These are phyloP conservation scores for Lentinus tigrinus DNA, from an alignment of 768 basidiomycete genomes.

Conservation along the genomic window DNA sequence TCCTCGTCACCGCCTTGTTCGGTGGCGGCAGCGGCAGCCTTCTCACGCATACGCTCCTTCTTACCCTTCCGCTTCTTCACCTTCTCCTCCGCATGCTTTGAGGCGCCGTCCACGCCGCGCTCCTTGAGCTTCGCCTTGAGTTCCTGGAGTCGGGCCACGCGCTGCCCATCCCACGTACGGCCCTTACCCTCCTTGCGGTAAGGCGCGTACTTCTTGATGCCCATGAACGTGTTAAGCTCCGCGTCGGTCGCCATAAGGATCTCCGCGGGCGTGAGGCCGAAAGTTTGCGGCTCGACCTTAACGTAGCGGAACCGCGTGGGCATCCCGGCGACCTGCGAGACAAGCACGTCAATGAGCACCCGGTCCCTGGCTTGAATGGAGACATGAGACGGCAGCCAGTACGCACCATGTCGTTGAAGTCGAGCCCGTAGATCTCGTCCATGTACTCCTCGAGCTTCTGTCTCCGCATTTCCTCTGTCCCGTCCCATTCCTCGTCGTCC, in stretches of 20 bases:
- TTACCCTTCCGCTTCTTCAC: conserved; percentile 67
- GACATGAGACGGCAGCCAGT: background rate
- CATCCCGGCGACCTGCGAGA: conserved; percentile 74
- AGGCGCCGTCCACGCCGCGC: conserved; percentile 30
- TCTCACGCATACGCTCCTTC: conserved; percentile 63
- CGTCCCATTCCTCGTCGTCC: conserved; percentile 74
- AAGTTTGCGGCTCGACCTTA: conserved; percentile 59
- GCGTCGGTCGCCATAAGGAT: conserved; percentile 88
- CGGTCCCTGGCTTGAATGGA: too few species aligned
- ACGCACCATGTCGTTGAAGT: conserved; percentile 92
- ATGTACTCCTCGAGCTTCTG: conserved; percentile 82
- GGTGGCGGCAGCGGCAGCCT: conserved; percentile 31
- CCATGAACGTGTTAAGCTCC: conserved; percentile 90
- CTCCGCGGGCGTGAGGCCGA: conserved; percentile 76
- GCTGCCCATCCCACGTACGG: conserved; percentile 60
- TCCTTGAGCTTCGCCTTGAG: conserved; percentile 62
- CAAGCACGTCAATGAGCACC: conserved; percentile 7
- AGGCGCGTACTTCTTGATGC: conserved; percentile 88
- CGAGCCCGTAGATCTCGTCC: too few species aligned
- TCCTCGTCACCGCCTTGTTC: conserved; percentile 23
- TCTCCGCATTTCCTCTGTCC: conserved; percentile 90
- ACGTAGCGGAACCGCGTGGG: conserved; percentile 93
- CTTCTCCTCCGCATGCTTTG: conserved; percentile 24
- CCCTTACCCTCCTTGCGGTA: conserved; percentile 60
- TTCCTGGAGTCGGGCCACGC: conserved; percentile 67